Conservation (phyloP, 805 yeast genomes). For the Naumovozyma castellii region DNA sequence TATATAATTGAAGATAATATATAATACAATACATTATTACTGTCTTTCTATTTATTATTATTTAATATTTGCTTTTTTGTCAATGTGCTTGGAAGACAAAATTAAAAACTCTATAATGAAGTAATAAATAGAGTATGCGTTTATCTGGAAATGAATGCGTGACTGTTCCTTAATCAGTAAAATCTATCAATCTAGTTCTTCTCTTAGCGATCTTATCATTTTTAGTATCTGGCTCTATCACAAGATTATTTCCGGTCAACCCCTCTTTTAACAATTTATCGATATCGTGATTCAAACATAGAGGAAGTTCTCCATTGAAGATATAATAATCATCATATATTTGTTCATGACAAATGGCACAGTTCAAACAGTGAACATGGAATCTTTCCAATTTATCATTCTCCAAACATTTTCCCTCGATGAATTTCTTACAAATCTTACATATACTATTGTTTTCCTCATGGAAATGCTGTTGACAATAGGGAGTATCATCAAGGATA, state of each 20-base stretch:
- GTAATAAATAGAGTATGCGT: too few species aligned
- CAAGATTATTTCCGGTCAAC: neutral
- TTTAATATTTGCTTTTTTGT: neutral
- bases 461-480: slow-evolving; percentile 73
- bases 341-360: slow-evolving; percentile 46
- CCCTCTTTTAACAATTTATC: slow-evolving; percentile 2
- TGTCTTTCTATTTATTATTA: too few species aligned
- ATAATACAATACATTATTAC: neutral
- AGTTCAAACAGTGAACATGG: slow-evolving; percentile 65
- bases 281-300: slow-evolving; percentile 26
- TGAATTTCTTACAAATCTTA: slow-evolving; percentile 57
- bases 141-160: too few species aligned
- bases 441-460: slow-evolving; percentile 67
- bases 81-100: too few species aligned
- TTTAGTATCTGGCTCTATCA: neutral
- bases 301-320: slow-evolving; percentile 21
- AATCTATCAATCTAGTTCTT: slow-evolving; percentile 26
- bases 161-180: slow-evolving; percentile 3
- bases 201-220: slow-evolving; percentile 22
- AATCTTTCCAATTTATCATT: slow-evolving; percentile 62
- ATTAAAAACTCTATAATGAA: too few species aligned
- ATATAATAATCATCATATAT: slow-evolving; percentile 46
- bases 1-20: neutral
- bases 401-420: slow-evolving; percentile 87
- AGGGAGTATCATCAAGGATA: slow-evolving; percentile 70